Evolutionary conservation across 176 grass and related monocot genomes (phyloP).

Genomic region (Juncus effusus): DNA sequence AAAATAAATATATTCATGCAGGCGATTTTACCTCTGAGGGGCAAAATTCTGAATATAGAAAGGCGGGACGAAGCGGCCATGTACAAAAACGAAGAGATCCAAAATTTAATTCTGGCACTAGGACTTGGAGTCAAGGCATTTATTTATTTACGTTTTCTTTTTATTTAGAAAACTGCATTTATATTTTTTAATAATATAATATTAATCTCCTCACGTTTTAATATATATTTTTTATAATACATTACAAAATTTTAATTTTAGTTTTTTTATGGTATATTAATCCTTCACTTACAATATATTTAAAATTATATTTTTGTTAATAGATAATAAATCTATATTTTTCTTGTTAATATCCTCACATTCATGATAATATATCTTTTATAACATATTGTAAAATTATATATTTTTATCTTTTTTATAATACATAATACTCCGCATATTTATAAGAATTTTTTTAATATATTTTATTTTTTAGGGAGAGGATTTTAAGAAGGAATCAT

Average conservation of each 20-base stretch:
- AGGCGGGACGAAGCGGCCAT: constrained; percentile 93
- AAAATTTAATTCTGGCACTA: constrained; percentile 92
- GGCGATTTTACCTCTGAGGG: constrained; percentile 93
- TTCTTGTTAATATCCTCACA: too few species aligned
- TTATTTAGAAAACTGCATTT: background rate
- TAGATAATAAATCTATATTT: too few species aligned
- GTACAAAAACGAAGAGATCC: constrained; percentile 98
- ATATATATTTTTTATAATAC: too few species aligned
- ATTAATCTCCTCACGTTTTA: constrained; percentile 2
- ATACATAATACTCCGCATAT: too few species aligned
- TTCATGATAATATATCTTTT: too few species aligned
- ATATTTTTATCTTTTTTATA: too few species aligned
- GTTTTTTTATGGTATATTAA: too few species aligned
- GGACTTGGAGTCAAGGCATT: constrained; percentile 93
- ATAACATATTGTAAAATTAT: too few species aligned
- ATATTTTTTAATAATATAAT: constrained; percentile 9
- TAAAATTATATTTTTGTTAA: too few species aligned
- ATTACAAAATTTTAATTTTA: too few species aligned
- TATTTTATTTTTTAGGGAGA: constrained; percentile 62
- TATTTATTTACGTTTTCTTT: constrained; percentile 8
- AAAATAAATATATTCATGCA: constrained; percentile 33
- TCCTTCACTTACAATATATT: too few species aligned
- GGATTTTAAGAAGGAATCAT: constrained; percentile 94
- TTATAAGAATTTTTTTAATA: background rate
- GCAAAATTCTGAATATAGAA: constrained; percentile 98